Percentiles rank a stretch among this genome's conserved stretches.
phyloP scores from a whole-genome alignment of 106 monocot species.

The Agapanthus africanus region DNA sequence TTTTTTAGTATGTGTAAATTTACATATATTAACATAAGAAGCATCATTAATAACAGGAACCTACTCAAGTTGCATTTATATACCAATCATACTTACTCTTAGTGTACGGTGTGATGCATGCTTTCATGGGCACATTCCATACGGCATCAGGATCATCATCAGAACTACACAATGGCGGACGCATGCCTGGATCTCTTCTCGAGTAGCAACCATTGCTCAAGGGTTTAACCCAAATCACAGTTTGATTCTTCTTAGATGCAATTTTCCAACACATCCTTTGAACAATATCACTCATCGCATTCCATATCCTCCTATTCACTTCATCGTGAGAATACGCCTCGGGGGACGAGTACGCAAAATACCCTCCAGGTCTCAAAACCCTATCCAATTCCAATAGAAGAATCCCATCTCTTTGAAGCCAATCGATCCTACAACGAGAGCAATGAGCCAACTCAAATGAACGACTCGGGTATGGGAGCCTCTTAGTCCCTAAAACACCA shows the following conservation, averaged over 20 bases:
- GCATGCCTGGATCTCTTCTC: conserved; percentile 50
- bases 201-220: conserved; percentile 61
- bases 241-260: conserved; percentile 79
- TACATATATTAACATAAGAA: neutral
- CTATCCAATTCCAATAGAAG: conserved; percentile 73
- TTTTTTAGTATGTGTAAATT: neutral
- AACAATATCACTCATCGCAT: conserved; percentile 65
- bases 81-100: conserved; percentile 51
- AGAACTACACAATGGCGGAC: conserved; percentile 47
- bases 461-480: conserved; percentile 72
- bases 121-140: conserved; percentile 77
- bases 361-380: conserved; percentile 79
- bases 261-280: conserved; percentile 85
- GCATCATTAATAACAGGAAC: neutral
- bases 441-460: conserved; percentile 91
- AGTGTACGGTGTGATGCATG: conserved; percentile 68
- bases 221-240: conserved; percentile 80
- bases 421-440: conserved; percentile 89
- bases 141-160: conserved; percentile 66
- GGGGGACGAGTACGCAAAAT: conserved; percentile 84
- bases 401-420: conserved; percentile 88
- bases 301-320: conserved; percentile 70
- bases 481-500: conserved; percentile 75
- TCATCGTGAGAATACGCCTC: conserved; percentile 84
- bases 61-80: neutral